Conservation (phyloP, 1,139 yeast species). For the Suhomyces kunorum region DNA sequence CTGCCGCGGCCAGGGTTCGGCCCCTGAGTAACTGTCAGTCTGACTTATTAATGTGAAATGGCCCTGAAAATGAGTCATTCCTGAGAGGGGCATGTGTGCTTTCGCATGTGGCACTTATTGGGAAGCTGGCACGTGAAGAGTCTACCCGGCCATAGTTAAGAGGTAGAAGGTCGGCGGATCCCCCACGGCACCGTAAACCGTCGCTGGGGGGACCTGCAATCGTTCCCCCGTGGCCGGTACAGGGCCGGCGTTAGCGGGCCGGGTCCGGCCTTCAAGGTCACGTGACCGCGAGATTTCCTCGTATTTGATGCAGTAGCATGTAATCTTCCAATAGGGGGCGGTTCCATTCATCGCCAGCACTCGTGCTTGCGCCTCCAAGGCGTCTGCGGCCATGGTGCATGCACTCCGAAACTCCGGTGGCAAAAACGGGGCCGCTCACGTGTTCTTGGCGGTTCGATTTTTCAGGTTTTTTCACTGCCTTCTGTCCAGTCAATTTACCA, state of each 20-base stretch:
- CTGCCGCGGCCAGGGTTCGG: background rate
- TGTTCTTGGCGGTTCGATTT: no score
- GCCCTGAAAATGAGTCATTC: slow-evolving; percentile 9
- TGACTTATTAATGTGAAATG: slow-evolving; percentile 9
- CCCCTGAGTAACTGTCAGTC: slow-evolving; percentile 9
- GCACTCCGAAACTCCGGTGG: slow-evolving; percentile 1
- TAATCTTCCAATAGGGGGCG: background rate
- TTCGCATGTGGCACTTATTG: no score
- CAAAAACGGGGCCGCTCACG: slow-evolving; percentile 1
- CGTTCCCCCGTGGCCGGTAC: no score
- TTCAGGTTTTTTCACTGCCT: no score
- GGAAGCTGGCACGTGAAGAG: background rate
- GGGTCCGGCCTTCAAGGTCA: background rate
- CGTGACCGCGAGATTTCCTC: background rate
- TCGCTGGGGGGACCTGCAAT: no score
- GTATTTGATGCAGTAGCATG: background rate
- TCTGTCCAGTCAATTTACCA: no score
- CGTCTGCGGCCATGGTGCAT: background rate
- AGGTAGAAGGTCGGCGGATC: no score
- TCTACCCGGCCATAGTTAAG: background rate
- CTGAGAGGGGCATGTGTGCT: background rate
- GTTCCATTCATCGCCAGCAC: no score
- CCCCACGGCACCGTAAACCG: no score
- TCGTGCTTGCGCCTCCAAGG: no score
- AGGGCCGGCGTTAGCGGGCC: slow-evolving; percentile 6